Percentiles rank a stretch among this genome's conserved stretches.
These are phyloP conservation scores for Fennellomyces sp. DNA, from an alignment of 371 early-diverging fungal species.

Conservation along the genomic window DNA sequence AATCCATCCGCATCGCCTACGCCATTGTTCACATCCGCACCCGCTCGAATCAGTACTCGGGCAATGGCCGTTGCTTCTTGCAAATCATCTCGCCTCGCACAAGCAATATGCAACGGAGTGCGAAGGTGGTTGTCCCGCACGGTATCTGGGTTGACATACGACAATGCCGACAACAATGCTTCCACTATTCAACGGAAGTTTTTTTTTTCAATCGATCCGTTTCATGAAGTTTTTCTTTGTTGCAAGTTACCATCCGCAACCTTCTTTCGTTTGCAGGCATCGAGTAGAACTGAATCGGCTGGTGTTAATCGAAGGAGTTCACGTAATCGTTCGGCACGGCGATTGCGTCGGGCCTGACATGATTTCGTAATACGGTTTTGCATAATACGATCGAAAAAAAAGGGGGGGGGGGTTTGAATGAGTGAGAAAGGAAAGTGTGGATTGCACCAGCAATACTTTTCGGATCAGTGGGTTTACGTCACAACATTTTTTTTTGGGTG, in stretches of 20 bases:
- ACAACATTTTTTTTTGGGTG: no score
- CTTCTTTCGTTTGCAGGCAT: slow-evolving; percentile 40
- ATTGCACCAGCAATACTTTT: no score
- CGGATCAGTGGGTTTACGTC: no score
- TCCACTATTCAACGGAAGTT: slow-evolving; percentile 22
- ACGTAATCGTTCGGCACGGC: slow-evolving; percentile 28
- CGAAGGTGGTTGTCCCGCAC: slow-evolving; percentile 46
- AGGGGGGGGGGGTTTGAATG: neutral
- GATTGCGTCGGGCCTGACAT: slow-evolving; percentile 25
- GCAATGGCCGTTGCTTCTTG: slow-evolving; percentile 38
- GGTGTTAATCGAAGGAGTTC: slow-evolving; percentile 34
- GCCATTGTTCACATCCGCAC: slow-evolving; percentile 54
- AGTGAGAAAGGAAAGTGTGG: neutral
- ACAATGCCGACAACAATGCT: slow-evolving; percentile 28
- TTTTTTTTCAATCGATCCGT: neutral
- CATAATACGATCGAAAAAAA: slow-evolving; percentile 1
- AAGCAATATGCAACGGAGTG: slow-evolving; percentile 53
- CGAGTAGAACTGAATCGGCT: slow-evolving; percentile 30
- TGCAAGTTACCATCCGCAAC: slow-evolving; percentile 29
- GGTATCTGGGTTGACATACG: slow-evolving; percentile 40
- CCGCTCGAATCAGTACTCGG: slow-evolving; percentile 32
- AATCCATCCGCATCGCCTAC: slow-evolving; percentile 51
- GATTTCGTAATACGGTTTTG: slow-evolving; percentile 33
- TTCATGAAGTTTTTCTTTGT: neutral
- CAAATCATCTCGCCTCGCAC: slow-evolving; percentile 40